Base-by-base conservation (phyloP, 768 basidiomycete genomes). In the Pleurotus tuoliensis region DNA sequence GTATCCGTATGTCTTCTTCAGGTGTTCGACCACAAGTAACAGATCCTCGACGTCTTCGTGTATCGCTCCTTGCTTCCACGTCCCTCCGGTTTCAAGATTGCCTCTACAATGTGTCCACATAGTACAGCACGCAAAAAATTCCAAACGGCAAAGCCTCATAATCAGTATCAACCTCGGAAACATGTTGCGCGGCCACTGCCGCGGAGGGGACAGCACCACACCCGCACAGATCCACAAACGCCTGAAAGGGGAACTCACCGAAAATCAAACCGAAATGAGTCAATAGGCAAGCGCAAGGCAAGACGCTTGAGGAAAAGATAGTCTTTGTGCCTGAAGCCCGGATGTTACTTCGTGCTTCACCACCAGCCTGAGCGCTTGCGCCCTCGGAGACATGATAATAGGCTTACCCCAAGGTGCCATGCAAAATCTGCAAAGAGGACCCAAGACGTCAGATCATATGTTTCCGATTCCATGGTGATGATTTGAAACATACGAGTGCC, bases 181-280 rank as follows among this genome's bases (percentile, higher is more conserved):
- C 57, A 51, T 25, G 25, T 52, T 22, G 37, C 16, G 39, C 20
- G 38, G 44, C 24, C 25, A 52, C 34, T 30, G 30, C 24, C n/a
- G 50, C 30, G 30, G 25, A 24, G 16, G 22, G 20, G 15, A 47
- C 24, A 22, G 47, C 15, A 47, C 25, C 16, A 27, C 47, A 24
- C 13, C 47, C 47, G 47, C 47, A 22, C 18, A 27, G 22, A 27
- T 15, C 7, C 22, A 24, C 22, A 37, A 37, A 13, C 24, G 27
- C 13, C 20, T 12, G 20, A 56, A 40, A 47, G 30, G 16, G 45
- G n/a, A 44, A 65, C 81, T 56, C 64, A 91, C 89, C 90, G 82
- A 71, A 94, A 94, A 68, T 94, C 91, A 64, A 94, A 92, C 30
- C 90, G 81, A 67, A 93, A 92, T 2, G 90, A 92, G 67, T 94